phyloP scores from a whole-genome alignment of 106 monocot species.

The Allium cepa region DNA sequence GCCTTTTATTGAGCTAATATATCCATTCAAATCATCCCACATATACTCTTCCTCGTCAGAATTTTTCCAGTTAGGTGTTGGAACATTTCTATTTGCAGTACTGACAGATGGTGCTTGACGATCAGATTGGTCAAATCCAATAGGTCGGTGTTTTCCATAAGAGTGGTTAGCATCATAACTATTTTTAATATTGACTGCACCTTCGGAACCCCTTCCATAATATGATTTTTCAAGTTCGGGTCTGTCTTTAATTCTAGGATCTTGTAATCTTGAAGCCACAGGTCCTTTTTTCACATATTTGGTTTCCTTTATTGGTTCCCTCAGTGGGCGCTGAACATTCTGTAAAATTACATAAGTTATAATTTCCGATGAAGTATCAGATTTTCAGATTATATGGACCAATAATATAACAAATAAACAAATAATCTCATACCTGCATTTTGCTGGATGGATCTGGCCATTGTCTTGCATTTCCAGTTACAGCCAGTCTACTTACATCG shows the following conservation, averaged over 20 bases:
- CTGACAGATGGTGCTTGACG: slow-evolving; percentile 4
- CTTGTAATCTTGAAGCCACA: slow-evolving; percentile 3
- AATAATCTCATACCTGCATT: slow-evolving; percentile 31
- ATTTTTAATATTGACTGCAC: slow-evolving; percentile 10
- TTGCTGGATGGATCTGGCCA: slow-evolving; percentile 38
- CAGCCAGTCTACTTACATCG: slow-evolving; percentile 22
- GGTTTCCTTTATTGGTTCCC: slow-evolving; percentile 20
- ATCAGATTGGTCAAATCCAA: slow-evolving; percentile 13
- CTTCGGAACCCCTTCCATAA: slow-evolving; percentile 13
- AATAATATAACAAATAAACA: too few relatives aligned
- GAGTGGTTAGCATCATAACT: slow-evolving; percentile 25
- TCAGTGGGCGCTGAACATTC: slow-evolving; percentile 19
- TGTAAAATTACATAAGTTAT: background rate
- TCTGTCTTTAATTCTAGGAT: slow-evolving; percentile 16
- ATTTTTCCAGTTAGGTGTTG: slow-evolving; percentile 73
- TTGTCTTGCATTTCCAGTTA: slow-evolving; percentile 33
- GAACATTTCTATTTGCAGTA: slow-evolving; percentile 14
- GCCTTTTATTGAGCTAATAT: slow-evolving; percentile 37
- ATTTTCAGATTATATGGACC: too few relatives aligned
- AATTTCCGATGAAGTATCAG: too few relatives aligned
- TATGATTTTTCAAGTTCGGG: slow-evolving; percentile 27
- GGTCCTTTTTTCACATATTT: slow-evolving; percentile 27
- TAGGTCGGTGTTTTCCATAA: slow-evolving; percentile 11
- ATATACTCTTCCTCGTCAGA: slow-evolving; percentile 94
- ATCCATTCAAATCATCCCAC: slow-evolving; percentile 57